phyloP scores from a whole-genome alignment of 495 filamentous ascomycete species.

The Daldinia vernicosa region DNA sequence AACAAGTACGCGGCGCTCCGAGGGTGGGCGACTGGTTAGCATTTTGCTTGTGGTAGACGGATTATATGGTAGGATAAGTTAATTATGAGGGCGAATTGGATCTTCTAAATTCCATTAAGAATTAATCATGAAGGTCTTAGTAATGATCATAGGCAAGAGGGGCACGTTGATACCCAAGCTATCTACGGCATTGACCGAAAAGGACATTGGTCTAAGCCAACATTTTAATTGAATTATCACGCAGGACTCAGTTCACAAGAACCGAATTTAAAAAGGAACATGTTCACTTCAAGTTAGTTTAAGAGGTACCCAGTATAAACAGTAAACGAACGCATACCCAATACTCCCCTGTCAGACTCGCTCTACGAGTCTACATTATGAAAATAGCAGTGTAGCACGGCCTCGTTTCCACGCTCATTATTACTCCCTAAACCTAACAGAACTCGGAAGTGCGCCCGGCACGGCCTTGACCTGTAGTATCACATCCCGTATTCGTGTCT shows the following conservation, averaged over 20 bases:
- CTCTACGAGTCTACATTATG: no score
- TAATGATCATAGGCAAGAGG: no score
- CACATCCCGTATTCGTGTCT: conserved; percentile 31
- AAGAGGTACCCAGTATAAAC: not conserved
- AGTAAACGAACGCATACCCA: not conserved
- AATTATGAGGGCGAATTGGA: no score
- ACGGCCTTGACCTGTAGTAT: conserved; percentile 31
- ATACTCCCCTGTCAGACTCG: not conserved
- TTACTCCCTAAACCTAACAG: conserved; percentile 21
- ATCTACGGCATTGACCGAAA: no score
- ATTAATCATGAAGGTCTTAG: no score
- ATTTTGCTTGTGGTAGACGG: not conserved
- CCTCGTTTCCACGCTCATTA: not conserved
- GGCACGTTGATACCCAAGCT: no score
- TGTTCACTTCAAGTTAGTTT: not conserved
- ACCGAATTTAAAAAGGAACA: not conserved
- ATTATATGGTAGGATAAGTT: no score
- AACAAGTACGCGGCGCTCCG: not conserved
- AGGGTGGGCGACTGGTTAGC: not conserved
- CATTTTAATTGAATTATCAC: not conserved
- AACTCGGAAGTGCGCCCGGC: conserved; percentile 36
- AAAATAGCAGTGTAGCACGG: not conserved
- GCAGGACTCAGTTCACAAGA: not conserved
- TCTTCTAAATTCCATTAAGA: no score
- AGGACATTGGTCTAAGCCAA: no score